Evolutionary conservation across 441 rosid genomes (phyloP).

Genomic region (Omphalea diandra): DNA sequence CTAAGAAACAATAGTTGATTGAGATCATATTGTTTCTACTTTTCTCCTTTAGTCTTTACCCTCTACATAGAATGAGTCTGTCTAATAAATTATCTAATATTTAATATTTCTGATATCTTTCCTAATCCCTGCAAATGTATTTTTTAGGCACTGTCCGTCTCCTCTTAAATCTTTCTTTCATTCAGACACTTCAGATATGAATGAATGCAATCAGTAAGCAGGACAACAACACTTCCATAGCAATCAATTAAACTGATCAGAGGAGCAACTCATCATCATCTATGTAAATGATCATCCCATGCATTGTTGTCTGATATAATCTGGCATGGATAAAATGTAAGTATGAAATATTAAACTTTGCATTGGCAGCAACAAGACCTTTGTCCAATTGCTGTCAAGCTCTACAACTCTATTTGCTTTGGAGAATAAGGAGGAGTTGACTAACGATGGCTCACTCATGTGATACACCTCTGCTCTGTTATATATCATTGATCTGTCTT

Average conservation of each 20-base stretch:
- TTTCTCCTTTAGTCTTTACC: neutral
- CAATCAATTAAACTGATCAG: neutral
- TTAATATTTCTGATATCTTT: too few species aligned
- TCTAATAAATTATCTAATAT: too few species aligned
- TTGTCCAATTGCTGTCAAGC: neutral
- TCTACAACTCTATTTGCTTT: neutral
- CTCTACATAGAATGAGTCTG: too few species aligned
- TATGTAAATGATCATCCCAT: neutral
- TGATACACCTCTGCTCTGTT: neutral
- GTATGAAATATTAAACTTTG: neutral
- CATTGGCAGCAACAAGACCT: neutral
- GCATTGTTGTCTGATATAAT: neutral
- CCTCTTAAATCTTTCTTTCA: neutral
- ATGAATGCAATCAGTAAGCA: neutral
- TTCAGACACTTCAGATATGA: neutral
- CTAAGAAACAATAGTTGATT: neutral
- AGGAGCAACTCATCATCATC: neutral
- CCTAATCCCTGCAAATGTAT: too few species aligned
- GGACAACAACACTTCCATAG: neutral
- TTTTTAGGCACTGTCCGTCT: too few species aligned
- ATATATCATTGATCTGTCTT: neutral
- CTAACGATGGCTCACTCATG: neutral
- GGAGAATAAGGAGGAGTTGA: neutral
- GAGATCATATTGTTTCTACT: neutral
- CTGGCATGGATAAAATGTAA: neutral